Evolutionary conservation across 805 yeast species (phyloP).

Genomic region (Zygoascus tannicola): DNA sequence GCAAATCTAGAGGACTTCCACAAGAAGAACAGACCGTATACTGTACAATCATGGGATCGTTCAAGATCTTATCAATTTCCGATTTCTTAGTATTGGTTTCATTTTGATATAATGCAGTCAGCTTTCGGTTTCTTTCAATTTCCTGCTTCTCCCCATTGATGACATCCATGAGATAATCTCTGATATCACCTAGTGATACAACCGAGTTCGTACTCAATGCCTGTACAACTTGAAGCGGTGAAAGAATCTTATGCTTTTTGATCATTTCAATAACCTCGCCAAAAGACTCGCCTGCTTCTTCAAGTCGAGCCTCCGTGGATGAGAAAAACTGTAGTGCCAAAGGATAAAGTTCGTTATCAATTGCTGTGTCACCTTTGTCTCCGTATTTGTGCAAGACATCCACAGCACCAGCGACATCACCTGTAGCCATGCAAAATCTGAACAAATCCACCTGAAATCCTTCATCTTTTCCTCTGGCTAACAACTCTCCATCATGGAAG

Average conservation of each 20-base stretch:
- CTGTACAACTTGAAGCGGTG: slow-evolving; percentile 72
- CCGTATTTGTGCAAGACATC: slow-evolving; percentile 53
- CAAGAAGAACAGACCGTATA: slow-evolving; percentile 61
- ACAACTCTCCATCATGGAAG: slow-evolving; percentile 23
- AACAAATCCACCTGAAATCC: slow-evolving; percentile 56
- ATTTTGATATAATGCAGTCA: slow-evolving; percentile 55
- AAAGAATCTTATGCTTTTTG: slow-evolving; percentile 42
- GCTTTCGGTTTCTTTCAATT: slow-evolving; percentile 55
- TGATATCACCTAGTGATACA: slow-evolving; percentile 63
- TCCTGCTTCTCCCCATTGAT: slow-evolving; percentile 53
- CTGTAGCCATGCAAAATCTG: slow-evolving; percentile 50
- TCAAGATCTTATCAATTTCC: slow-evolving; percentile 43
- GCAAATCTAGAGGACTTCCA: slow-evolving; percentile 55
- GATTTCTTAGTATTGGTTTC: slow-evolving; percentile 52
- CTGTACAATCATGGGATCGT: slow-evolving; percentile 45
- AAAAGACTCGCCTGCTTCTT: slow-evolving; percentile 43
- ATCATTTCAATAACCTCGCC: slow-evolving; percentile 46
- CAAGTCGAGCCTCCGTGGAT: slow-evolving; percentile 43
- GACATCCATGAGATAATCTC: slow-evolving; percentile 54
- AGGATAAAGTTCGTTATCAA: slow-evolving; percentile 55
- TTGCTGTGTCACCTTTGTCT: slow-evolving; percentile 20
- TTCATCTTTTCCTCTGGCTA: slow-evolving; percentile 24
- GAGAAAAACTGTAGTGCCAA: slow-evolving; percentile 56
- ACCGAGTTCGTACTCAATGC: slow-evolving; percentile 52
- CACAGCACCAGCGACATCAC: slow-evolving; percentile 49